phyloP scores from a whole-genome alignment of 371 early-diverging fungal genomes.

The Mortierella sp. region DNA sequence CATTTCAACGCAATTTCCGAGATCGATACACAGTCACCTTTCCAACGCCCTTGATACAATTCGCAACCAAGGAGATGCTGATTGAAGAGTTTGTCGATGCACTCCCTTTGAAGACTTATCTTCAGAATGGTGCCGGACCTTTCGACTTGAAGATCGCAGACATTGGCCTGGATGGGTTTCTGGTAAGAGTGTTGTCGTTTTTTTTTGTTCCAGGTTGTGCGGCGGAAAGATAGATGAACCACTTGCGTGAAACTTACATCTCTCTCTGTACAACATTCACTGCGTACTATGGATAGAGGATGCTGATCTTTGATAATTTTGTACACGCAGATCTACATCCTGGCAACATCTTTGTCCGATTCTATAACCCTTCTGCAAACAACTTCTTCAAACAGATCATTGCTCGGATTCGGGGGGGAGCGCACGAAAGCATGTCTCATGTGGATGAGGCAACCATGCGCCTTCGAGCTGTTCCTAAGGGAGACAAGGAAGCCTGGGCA shows the following conservation, averaged over 20 bases:
- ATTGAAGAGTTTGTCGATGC: constrained; percentile 87
- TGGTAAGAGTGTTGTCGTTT: constrained; percentile 45
- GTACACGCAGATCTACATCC: constrained; percentile 96
- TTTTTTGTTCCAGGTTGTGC: too few relatives aligned
- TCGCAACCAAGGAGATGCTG: constrained; percentile 76
- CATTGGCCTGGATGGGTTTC: constrained; percentile 70
- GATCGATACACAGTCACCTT: constrained; percentile 67
- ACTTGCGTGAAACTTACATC: too few relatives aligned
- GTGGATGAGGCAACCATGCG: constrained; percentile 39
- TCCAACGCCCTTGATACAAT: constrained; percentile 74
- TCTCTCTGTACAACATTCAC: too few relatives aligned
- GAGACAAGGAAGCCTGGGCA: constrained; percentile 57
- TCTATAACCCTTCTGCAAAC: constrained; percentile 74
- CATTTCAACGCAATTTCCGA: constrained; percentile 78
- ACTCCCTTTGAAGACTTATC: constrained; percentile 77
- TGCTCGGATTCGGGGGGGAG: constrained; percentile 30
- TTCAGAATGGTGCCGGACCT: constrained; percentile 62
- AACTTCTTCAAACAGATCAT: constrained; percentile 64
- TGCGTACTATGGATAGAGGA: constrained; percentile 64
- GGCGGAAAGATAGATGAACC: too few relatives aligned
- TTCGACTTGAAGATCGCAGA: constrained; percentile 81
- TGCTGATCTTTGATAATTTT: constrained; percentile 93
- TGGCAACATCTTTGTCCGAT: constrained; percentile 92
- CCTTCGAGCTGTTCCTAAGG: constrained; percentile 23
- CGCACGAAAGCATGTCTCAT: constrained; percentile 16